A percentile compares a stretch with the other conserved stretches of the same genome.
These are phyloP conservation scores for Apostasia ramifera DNA, from an alignment of 106 monocot genomes.

Conservation along the genomic window DNA sequence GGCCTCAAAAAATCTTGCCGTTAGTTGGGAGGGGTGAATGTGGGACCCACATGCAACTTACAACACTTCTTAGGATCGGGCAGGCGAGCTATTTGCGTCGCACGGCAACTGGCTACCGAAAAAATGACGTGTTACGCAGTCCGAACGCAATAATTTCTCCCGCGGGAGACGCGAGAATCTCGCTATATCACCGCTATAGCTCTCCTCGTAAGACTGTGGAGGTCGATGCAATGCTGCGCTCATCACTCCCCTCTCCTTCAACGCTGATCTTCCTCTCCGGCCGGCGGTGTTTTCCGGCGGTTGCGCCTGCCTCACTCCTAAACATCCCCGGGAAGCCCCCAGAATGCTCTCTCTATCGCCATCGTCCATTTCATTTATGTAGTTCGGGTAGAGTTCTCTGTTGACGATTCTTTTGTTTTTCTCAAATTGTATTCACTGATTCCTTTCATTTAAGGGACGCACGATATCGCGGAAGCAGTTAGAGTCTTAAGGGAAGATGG, in stretches of 20 bases:
- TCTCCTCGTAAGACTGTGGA: too few relatives aligned
- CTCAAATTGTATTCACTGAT: neutral
- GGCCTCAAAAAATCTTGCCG: too few relatives aligned
- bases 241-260: neutral
- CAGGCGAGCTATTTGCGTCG: too few relatives aligned
- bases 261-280: neutral
- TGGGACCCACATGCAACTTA: too few relatives aligned
- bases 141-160: too few relatives aligned
- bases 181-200: too few relatives aligned
- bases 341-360: neutral
- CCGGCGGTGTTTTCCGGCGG: slow-evolving; percentile 1
- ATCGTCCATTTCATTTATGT: neutral
- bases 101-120: too few relatives aligned
- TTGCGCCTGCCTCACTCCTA: neutral
- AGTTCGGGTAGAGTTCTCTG: neutral
- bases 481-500: neutral
- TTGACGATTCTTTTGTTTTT: neutral
- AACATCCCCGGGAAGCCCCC: neutral
- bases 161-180: too few relatives aligned
- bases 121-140: too few relatives aligned
- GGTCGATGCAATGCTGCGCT: slow-evolving; percentile 2
- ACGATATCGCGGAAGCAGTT: neutral
- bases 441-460: neutral
- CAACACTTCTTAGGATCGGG: too few relatives aligned
- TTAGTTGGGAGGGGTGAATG: too few relatives aligned